Evolutionary conservation across 495 filamentous ascomycete genomes (phyloP).

Genomic region (Trichoderma erinaceum): DNA sequence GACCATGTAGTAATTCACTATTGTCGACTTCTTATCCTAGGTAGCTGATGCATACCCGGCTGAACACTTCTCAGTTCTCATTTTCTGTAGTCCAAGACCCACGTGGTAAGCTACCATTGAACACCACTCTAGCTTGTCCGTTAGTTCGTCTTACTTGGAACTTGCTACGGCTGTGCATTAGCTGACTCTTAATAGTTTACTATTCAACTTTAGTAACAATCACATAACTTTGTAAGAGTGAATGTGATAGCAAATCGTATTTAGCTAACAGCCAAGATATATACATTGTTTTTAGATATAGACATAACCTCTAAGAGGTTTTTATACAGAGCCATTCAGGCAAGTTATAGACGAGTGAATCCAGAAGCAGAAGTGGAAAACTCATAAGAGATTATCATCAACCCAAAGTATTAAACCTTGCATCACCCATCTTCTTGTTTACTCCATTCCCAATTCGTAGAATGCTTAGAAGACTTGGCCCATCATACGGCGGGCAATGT

Average conservation of each 20-base stretch:
- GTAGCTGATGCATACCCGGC: too few species aligned
- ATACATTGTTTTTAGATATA: not conserved
- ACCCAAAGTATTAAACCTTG: not conserved
- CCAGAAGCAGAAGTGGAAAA: not conserved
- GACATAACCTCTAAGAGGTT: conserved; percentile 2
- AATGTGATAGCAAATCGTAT: too few species aligned
- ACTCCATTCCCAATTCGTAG: not conserved
- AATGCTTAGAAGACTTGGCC: conserved; percentile 24
- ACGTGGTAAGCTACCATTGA: too few species aligned
- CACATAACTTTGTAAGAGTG: not conserved
- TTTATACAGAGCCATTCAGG: not conserved
- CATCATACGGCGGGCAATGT: conserved; percentile 35
- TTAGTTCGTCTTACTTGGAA: too few species aligned
- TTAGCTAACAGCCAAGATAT: not conserved
- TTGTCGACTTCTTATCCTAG: too few species aligned
- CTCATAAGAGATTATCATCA: not conserved
- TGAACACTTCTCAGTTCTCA: too few species aligned
- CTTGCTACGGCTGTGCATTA: too few species aligned
- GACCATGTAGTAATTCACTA: too few species aligned
- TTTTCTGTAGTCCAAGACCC: too few species aligned
- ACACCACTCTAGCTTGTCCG: too few species aligned
- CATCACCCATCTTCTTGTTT: not conserved
- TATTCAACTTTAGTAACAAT: not conserved
- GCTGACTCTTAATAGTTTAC: too few species aligned
- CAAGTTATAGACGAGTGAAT: conserved; percentile 1